A percentile compares a stretch with the other conserved stretches of the same genome.
Evolutionary conservation across 176 grass and related monocot species (phyloP).

Genomic region (Saccharum officinarum): DNA sequence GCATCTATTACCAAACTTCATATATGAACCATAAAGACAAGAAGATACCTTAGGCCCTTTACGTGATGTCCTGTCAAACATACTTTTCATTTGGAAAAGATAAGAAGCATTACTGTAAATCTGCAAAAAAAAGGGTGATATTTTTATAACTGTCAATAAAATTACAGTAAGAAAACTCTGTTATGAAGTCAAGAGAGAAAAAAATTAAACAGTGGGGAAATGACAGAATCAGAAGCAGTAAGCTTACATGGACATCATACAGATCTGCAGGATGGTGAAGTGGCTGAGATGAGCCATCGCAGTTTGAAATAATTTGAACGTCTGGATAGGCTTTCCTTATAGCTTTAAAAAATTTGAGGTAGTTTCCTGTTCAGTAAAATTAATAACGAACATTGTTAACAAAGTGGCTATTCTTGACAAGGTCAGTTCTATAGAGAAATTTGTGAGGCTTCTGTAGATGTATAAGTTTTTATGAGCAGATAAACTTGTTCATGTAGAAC

Average conservation of each 20-base stretch:
- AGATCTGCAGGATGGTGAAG: slow-evolving; percentile 90
- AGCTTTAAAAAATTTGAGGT: slow-evolving; percentile 80
- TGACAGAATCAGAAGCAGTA: slow-evolving; percentile 11
- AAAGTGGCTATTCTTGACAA: too few relatives aligned
- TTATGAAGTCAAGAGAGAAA: not conserved
- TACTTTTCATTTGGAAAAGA: slow-evolving; percentile 53
- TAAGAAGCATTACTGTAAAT: not conserved
- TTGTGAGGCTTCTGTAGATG: too few relatives aligned
- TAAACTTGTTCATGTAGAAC: too few relatives aligned
- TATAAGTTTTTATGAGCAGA: too few relatives aligned
- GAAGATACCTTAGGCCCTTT: slow-evolving; percentile 66
- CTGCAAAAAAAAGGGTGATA: not conserved
- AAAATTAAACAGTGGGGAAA: not conserved
- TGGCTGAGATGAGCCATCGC: slow-evolving; percentile 62
- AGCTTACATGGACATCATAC: slow-evolving; percentile 82
- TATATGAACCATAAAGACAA: too few relatives aligned
- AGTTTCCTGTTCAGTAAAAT: slow-evolving; percentile 63
- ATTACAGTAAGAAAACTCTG: not conserved
- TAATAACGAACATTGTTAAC: slow-evolving; percentile 14
- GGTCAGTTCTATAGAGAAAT: too few relatives aligned
- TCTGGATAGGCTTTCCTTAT: slow-evolving; percentile 74
- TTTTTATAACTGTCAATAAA: not conserved
- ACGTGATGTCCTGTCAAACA: slow-evolving; percentile 62
- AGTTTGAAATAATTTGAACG: slow-evolving; percentile 88
- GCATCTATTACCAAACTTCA: not conserved